Base-by-base conservation (phyloP, 805 yeast genomes). In the Metschnikowia koreensis region DNA sequence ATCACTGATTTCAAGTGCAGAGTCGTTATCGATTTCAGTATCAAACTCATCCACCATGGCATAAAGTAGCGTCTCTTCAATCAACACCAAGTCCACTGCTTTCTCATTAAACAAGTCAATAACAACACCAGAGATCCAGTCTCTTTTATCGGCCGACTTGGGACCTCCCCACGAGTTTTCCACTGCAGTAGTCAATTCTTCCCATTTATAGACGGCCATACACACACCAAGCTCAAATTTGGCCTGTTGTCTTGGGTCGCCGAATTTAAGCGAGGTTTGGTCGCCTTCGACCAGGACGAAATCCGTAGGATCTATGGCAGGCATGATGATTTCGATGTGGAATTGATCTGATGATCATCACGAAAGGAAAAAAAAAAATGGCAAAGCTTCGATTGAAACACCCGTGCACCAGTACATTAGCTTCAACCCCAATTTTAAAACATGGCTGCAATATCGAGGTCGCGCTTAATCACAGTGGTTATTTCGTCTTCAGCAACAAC, bases 1-100 rank as follows among this genome's bases (percentile, higher is more conserved):
- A 44, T 78, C 82, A 5, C 93, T 96, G 33, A 89, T 81, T 7
- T 81, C 81, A 49, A 86, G 75, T 0, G 96, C 93, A 9, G 96
- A 83, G 60, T 89, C 96, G 65, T 93, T 96, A 62, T 94, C 97
- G 41, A 94, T 82, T 41, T 83, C 79, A 8, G 86, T 87, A 52
- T 90, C 97, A 63, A 93, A 94, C 68, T 94, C 99, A 70, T 93
- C 99, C 53, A 84, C 83, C 97, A 94, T 89, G 27, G 96, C 94
- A 64, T 87, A 87, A 47, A 87, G 73, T 53, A 94, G 73, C 15
- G 96, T 82, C 63, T 88, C 96, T 69, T 94, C 97, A 28, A 94
- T 81, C 56, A 87, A 80, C 38, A 82, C 84, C 3, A 87, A 75
- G 60, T 91, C 98, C 6, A 93, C 88, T 5, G 81, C 77, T 46